Evolutionary conservation across 2,329 filamentous ascomycete genomes (phyloP).

Genomic region (Colletotrichum sp.): DNA sequence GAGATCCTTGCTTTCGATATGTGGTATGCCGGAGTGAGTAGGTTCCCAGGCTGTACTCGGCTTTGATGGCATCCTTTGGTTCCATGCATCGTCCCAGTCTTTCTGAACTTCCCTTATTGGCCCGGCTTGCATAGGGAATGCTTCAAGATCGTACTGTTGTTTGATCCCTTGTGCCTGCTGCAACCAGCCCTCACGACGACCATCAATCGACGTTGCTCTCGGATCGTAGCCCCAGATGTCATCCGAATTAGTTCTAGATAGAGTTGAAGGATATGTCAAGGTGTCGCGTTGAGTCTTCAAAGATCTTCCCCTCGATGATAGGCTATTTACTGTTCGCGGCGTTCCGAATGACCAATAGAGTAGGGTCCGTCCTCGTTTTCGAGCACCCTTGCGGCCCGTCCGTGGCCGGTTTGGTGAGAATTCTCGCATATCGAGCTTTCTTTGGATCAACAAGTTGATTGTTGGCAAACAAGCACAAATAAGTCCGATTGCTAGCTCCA

Average conservation of each 20-base stretch:
- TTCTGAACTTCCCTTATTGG: neutral
- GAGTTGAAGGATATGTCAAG: neutral
- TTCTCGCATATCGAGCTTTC: neutral
- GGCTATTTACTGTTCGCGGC: neutral
- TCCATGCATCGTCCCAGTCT: neutral
- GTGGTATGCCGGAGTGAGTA: too few relatives aligned
- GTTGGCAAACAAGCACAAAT: neutral
- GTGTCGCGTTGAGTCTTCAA: neutral
- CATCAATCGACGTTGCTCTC: neutral
- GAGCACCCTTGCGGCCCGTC: neutral
- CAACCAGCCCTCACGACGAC: neutral
- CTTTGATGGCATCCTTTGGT: too few relatives aligned
- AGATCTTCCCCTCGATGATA: neutral
- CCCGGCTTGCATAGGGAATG: neutral
- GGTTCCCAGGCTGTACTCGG: too few relatives aligned
- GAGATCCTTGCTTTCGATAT: too few relatives aligned
- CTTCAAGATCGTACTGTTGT: neutral
- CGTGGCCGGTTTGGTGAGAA: neutral
- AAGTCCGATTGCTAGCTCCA: neutral
- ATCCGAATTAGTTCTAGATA: neutral
- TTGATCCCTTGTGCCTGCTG: neutral
- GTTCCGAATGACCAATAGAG: neutral
- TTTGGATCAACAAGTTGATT: neutral
- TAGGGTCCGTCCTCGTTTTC: neutral
- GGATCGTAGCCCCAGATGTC: neutral